Base-by-base conservation (phyloP, 2,329 filamentous ascomycete species). In the Exophiala dermatitidis region DNA sequence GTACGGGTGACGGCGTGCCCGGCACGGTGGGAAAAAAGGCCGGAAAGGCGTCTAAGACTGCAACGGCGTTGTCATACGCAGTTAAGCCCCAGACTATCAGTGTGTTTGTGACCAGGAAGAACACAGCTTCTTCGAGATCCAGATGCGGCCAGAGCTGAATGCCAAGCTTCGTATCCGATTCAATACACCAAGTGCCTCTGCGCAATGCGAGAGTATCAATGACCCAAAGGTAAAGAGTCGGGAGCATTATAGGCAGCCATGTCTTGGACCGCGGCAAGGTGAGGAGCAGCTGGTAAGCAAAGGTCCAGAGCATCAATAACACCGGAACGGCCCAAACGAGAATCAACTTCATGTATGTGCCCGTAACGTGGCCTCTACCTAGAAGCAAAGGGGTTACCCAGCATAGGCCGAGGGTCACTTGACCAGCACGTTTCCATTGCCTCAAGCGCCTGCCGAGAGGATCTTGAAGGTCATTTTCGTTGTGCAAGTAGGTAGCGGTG, bases 81-180 rank as follows among this genome's bases (percentile, higher is more conserved):
- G 82, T 71, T 28, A 85, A 71, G 1, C 85, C 85, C 64, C 84
- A 83, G 0, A 88, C 82, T 51, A 90, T 82, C 19, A 90, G 69
- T 0, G 72, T 72, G 64, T 89, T 89, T 1, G 84, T 88, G 3
- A 79, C 68, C 3, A 88, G 71, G 67, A 90, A 90, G 72, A 89
- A 89, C 5, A 85, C 60, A 0, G 84, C 85, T 65, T 90, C 86
- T 61, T 90, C 86, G 19, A 88, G 74, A 47, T 89, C 86, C 31
- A 89, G 68, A 4, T 77, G 77, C 1, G 79, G 76, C 77, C 82
- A 88, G 0, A 88, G 59, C 45, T 81, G 74, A 37, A 79, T 63
- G 0, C 77, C 81, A 7, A 85, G 74, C 63, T 88, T 88, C 0
- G 85, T 89, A 0, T 79, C 81, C 3, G 74, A 71, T 56, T 80